phyloP scores from a whole-genome alignment of 192 early-diverging fungal genomes.

The Polychytrium aggregatum region DNA sequence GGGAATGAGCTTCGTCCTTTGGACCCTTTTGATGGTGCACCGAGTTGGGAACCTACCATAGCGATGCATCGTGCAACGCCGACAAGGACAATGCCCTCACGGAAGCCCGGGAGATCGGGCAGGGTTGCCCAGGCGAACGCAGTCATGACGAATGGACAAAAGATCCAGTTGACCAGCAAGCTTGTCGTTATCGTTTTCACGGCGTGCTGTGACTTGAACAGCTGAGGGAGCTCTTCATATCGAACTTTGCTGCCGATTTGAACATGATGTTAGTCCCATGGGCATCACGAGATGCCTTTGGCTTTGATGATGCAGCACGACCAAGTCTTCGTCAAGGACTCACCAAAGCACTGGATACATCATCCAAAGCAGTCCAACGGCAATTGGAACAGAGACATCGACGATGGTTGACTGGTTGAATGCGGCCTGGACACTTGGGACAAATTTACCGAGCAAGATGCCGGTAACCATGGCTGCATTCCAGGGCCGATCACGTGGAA shows the following conservation, averaged over 20 bases:
- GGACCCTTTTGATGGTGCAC: too few relatives aligned
- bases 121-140: too few relatives aligned
- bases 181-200: slow-evolving; percentile 30
- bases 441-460: slow-evolving; percentile 47
- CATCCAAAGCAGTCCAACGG: slow-evolving; percentile 53
- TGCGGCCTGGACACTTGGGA: slow-evolving; percentile 31
- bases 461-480: slow-evolving; percentile 41
- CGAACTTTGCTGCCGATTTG: slow-evolving; percentile 22
- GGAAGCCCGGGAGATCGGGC: too few relatives aligned
- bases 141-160: too few relatives aligned
- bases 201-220: slow-evolving; percentile 2
- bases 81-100: slow-evolving; percentile 50
- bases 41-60: too few relatives aligned
- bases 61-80: slow-evolving; percentile 55
- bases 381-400: slow-evolving; percentile 56
- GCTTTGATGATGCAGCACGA: not conserved
- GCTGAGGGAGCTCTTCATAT: slow-evolving; percentile 21
- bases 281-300: too few relatives aligned
- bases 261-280: not conserved
- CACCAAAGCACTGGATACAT: slow-evolving; percentile 65
- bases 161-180: slow-evolving; percentile 51
- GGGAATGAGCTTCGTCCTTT: too few relatives aligned
- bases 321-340: slow-evolving; percentile 8
- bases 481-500: not conserved
- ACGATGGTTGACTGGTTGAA: slow-evolving; percentile 46